Conservation (phyloP, 352 stramenopile species). For the Phytopythium cucurbitacearum region DNA sequence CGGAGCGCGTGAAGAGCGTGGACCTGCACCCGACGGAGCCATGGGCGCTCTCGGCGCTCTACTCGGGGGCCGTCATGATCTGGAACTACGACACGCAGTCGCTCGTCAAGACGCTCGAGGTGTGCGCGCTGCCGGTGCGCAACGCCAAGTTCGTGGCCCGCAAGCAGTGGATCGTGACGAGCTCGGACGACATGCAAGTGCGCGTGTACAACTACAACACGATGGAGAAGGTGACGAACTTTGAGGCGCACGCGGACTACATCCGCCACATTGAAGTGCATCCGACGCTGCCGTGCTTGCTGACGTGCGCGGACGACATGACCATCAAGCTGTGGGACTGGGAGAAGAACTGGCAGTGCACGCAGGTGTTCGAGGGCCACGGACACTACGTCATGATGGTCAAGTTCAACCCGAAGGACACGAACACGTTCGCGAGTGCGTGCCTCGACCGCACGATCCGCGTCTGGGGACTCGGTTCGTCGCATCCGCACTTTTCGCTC, state of each 20-base stretch:
- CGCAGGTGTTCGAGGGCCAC: constrained; percentile 90
- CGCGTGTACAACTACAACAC: constrained; percentile 99
- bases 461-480: constrained; percentile 91
- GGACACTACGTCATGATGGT: constrained; percentile 99
- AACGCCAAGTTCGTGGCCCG: constrained; percentile 93
- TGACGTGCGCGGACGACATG: constrained; percentile 98
- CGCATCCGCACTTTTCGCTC: constrained; percentile 91
- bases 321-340: constrained; percentile 99
- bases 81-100: constrained; percentile 96
- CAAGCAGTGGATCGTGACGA: constrained; percentile 97
- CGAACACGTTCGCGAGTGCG: constrained; percentile 97
- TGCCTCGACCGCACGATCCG: constrained; percentile 97
- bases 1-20: constrained; percentile 98
- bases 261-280: constrained; percentile 97
- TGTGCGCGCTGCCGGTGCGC: constrained; percentile 94
- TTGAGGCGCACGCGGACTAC: constrained; percentile 99
- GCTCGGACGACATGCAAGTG: constrained; percentile 96
- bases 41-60: constrained; percentile 97
- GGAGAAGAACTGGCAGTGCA: constrained; percentile 80
- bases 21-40: constrained; percentile 97
- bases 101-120: constrained; percentile 97
- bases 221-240: constrained; percentile 93
- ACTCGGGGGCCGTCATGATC: constrained; percentile 98
- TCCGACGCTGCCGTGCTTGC: constrained; percentile 94
- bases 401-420: constrained; percentile 99